A percentile compares a stretch with the other conserved stretches of the same genome.
phyloP scores from a whole-genome alignment of 75 land plant genomes.

The Cupressus sempervirens region DNA sequence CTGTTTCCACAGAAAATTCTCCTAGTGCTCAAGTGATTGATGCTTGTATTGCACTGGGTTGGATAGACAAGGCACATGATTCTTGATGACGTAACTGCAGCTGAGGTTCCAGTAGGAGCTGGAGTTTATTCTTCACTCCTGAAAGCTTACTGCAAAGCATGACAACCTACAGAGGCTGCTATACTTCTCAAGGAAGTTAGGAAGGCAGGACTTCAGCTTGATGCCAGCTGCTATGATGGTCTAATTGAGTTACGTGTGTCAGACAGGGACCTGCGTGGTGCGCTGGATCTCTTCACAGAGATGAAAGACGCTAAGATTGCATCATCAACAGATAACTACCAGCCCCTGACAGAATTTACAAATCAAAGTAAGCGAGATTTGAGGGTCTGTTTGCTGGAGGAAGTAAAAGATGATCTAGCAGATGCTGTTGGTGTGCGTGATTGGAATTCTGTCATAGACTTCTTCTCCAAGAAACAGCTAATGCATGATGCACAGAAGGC shows the following conservation, averaged over 20 bases:
- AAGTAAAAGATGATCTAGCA: conserved; percentile 44
- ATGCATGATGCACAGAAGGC: conserved; percentile 76
- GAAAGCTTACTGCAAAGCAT: conserved; percentile 52
- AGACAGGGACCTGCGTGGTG: conserved; percentile 41
- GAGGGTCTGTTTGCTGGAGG: conserved; percentile 47
- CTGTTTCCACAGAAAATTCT: conserved; percentile 39
- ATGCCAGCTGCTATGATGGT: conserved; percentile 59
- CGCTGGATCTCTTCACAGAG: conserved; percentile 55
- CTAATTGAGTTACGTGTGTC: conserved; percentile 32
- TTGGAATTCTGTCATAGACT: conserved; percentile 70
- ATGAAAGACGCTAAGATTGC: conserved; percentile 60
- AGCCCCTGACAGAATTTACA: conserved; percentile 28
- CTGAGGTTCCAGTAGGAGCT: conserved; percentile 40
- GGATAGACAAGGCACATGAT: conserved; percentile 74
- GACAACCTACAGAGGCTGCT: conserved; percentile 24
- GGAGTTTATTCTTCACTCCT: conserved; percentile 51
- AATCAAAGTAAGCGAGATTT: conserved; percentile 35
- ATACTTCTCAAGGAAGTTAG: conserved; percentile 52
- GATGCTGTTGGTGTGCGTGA: conserved; percentile 50
- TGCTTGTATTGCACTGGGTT: conserved; percentile 52
- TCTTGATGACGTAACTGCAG: conserved; percentile 58
- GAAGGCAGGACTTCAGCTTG: conserved; percentile 62
- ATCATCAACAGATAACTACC: background rate
- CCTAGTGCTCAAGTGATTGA: conserved; percentile 51
- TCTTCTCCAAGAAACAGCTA: conserved; percentile 60